Conservation (phyloP, 768 basidiomycete genomes). For the Cystoderma amianthinum region DNA sequence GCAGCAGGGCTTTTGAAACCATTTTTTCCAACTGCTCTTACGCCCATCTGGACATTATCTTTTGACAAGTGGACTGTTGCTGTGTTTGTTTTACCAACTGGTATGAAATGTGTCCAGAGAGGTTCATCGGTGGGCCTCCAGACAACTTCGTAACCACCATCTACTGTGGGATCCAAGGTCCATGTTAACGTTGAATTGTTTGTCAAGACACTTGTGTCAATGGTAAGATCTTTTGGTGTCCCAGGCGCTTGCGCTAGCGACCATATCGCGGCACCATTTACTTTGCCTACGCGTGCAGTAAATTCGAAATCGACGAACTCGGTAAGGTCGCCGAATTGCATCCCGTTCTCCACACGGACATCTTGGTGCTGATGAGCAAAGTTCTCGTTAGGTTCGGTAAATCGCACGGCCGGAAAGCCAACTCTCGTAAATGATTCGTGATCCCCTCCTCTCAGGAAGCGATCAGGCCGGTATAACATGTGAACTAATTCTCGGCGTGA, state of each 20-base stretch:
- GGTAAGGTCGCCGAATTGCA: slow-evolving; percentile 49
- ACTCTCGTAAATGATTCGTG: slow-evolving; percentile 40
- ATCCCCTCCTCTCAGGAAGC: slow-evolving; percentile 51
- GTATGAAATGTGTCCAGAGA: slow-evolving; percentile 42
- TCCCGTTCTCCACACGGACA: slow-evolving; percentile 38
- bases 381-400: slow-evolving; percentile 51
- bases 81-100: slow-evolving; percentile 34
- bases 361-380: slow-evolving; percentile 56
- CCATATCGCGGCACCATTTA: slow-evolving; percentile 48
- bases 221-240: slow-evolving; percentile 38
- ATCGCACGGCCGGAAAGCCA: slow-evolving; percentile 48
- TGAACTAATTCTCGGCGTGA: slow-evolving; percentile 26
- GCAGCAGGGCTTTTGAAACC: slow-evolving; percentile 46
- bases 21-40: slow-evolving; percentile 42
- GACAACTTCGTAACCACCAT: slow-evolving; percentile 43
- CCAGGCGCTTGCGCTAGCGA: slow-evolving; percentile 49
- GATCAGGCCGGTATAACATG: slow-evolving; percentile 42
- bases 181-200: slow-evolving; percentile 50
- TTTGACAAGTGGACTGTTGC: slow-evolving; percentile 38
- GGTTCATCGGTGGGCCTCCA: slow-evolving; percentile 42
- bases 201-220: slow-evolving; percentile 40
- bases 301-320: slow-evolving; percentile 52
- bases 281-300: slow-evolving; percentile 39
- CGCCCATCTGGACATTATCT: slow-evolving; percentile 45
- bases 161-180: slow-evolving; percentile 29